Base-by-base conservation (phyloP, 1,139 yeast species). In the Blastobotrys buckinghamii region DNA sequence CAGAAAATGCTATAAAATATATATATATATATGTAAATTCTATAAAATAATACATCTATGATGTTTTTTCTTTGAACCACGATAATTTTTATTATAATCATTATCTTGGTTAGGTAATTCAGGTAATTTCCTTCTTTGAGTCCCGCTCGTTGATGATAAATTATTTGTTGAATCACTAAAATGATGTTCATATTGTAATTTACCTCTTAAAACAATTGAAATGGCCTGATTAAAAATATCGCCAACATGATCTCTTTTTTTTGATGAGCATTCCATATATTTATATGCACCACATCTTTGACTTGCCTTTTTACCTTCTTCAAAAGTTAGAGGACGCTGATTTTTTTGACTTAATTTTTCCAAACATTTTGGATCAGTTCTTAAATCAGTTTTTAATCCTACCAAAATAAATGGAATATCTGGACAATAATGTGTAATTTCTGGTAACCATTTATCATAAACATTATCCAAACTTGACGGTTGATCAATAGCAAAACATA, bases 401-500 rank as follows among this genome's bases (percentile, higher is more conserved):
- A 87, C 89, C 39, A 89, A 68, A 35, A 88, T 67, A 24, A 84
- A 75, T 2, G 96, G 95, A 3, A 83, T 75, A 1, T 80, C 83
- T 1, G 92, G 90, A 61, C 96, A 86, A 63, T 84, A 88, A 62
- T 85, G 92, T 51, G 75, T 72, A 1, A 87, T 85, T 63, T 89
- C 97, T 0, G 96, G 95, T 42, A 78, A 79, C 97, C 97, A 89
- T 51, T 78, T 79, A 56, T 87, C 94, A 55, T 76, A 76, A 13
- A 86, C 86, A 61, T 88, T 87, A 49, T 78, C 80, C 50, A 89
- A 69, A 27, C 90, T 81, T 26, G 78, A 77, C 17, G 74, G 68
- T 50, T 77, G 77, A 57, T 83, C 85, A 29, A 87, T 73, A 1
- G 94, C 74, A 65, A 86, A 89, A 53, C 96, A 89, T 9, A 88